Conservation (phyloP, 225 moss, liverwort and hornwort genomes). For the Rhytidiadelphus loreus region DNA sequence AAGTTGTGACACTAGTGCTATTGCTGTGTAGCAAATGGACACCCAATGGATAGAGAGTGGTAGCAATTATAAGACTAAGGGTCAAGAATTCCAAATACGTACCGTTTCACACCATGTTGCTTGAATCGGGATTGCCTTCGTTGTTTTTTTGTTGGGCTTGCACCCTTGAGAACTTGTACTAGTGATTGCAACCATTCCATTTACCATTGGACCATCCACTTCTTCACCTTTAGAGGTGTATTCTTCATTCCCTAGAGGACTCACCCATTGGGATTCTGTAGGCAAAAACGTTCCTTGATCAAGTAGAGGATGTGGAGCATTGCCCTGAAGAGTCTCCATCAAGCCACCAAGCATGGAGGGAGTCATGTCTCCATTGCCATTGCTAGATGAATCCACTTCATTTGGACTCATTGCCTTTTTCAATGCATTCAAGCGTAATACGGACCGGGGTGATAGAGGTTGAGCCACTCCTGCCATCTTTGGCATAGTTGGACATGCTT, state of each 20-base stretch:
- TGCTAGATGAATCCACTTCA: no score
- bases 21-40: not conserved
- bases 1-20: not conserved
- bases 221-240: not conserved
- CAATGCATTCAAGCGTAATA: not conserved
- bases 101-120: not conserved
- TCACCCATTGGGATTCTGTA: not conserved
- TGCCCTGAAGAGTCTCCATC: not conserved
- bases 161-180: no score
- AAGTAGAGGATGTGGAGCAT: not conserved
- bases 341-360: fast-evolving
- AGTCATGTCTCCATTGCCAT: no score
- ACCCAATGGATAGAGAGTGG: no score
- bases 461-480: not conserved
- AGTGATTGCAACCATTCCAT: no score
- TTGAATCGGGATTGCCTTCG: not conserved
- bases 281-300: not conserved
- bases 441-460: no score
- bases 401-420: not conserved
- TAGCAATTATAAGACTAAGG: no score
- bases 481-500: no score
- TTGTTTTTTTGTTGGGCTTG: not conserved
- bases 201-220: not conserved
- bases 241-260: no score
- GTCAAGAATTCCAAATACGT: not conserved